Conservation (phyloP, 2,329 filamentous ascomycete genomes). For the Ophiosphaerella herpotricha region DNA sequence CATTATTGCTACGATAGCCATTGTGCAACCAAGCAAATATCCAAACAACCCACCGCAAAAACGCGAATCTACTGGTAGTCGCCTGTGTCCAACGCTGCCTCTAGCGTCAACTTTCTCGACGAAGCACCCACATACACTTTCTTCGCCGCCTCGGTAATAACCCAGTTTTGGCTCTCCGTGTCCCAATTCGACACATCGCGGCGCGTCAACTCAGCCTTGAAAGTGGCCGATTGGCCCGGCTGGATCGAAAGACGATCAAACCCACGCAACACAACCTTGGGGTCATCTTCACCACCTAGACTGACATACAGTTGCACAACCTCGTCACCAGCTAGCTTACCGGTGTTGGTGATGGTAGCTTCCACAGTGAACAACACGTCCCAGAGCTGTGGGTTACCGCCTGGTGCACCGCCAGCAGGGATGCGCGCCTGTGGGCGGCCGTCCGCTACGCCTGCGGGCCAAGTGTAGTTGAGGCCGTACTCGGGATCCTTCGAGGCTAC, state of each 20-base stretch:
- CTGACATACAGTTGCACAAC: conserved; percentile 76
- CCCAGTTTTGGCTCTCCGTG: conserved; percentile 78
- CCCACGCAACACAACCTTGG: conserved; percentile 69
- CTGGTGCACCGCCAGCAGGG: conserved; percentile 67
- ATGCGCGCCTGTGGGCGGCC: conserved; percentile 62
- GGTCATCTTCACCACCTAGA: conserved; percentile 77
- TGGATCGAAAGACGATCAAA: conserved; percentile 79
- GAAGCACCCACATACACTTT: conserved; percentile 64
- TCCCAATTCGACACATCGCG: conserved; percentile 92
- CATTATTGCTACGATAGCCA: conserved; percentile 1
- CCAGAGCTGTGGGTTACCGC: conserved; percentile 67
- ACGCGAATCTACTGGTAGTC: conserved; percentile 11
- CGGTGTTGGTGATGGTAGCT: conserved; percentile 73
- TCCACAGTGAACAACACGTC: conserved; percentile 71
- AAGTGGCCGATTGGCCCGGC: conserved; percentile 69
- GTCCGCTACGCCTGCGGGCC: conserved; percentile 64
- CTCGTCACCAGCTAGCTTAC: conserved; percentile 67
- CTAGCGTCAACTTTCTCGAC: conserved; percentile 61
- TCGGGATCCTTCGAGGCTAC: conserved; percentile 62
- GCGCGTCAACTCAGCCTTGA: conserved; percentile 71
- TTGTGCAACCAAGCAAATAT: no score
- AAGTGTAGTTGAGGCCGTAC: conserved; percentile 63
- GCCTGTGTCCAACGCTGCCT: conserved; percentile 30
- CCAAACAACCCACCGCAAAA: background rate
- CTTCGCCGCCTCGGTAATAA: conserved; percentile 62